These are phyloP conservation scores for Fusarium graminum DNA, from an alignment of 2,329 filamentous ascomycete genomes.

Conservation along the genomic window DNA sequence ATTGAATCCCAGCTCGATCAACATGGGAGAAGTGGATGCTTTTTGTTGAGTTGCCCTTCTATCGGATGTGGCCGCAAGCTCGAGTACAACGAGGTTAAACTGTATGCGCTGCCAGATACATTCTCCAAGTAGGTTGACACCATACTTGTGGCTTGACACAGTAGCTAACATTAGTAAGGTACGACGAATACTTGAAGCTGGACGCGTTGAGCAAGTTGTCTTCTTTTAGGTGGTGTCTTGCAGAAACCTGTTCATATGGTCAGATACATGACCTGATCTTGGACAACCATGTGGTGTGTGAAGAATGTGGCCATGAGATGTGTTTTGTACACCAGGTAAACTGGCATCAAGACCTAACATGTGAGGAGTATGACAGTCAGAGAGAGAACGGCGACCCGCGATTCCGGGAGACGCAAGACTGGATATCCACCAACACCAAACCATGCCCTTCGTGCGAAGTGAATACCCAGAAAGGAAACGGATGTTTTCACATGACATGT, in stretches of 20 bases:
- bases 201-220: not conserved
- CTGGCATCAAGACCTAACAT: not conserved
- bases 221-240: conserved; percentile 8
- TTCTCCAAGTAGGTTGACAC: not conserved
- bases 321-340: conserved; percentile 1
- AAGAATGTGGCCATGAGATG: conserved; percentile 1
- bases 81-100: not conserved
- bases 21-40: not conserved
- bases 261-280: conserved; percentile 1
- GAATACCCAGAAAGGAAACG: not conserved
- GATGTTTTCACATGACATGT: conserved; percentile 12
- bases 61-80: not conserved
- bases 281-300: not conserved
- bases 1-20: not conserved
- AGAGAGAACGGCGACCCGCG: not conserved
- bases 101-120: not conserved
- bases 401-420: conserved; percentile 1
- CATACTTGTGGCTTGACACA: too few relatives aligned
- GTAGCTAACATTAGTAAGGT: not conserved
- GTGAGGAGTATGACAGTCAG: not conserved
- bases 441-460: conserved; percentile 1
- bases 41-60: not conserved
- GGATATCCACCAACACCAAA: conserved; percentile 1
- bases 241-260: not conserved
- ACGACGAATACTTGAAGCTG: conserved; percentile 1